Evolutionary conservation across 2,329 filamentous ascomycete genomes (phyloP).

Genomic region (Clonostachys rosea): DNA sequence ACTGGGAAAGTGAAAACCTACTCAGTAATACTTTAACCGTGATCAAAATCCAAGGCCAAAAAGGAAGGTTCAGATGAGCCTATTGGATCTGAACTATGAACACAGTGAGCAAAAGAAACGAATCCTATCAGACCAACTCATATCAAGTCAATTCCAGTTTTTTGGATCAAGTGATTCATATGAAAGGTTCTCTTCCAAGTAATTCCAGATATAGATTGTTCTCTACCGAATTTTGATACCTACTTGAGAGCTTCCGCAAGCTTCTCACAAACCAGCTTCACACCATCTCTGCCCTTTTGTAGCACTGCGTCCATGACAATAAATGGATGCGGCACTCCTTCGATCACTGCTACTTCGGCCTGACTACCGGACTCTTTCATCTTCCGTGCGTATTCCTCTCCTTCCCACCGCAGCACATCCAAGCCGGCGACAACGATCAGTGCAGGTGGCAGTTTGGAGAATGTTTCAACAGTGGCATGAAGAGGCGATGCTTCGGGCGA

Average conservation of each 20-base stretch:
- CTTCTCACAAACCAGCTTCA: conserved; percentile 1
- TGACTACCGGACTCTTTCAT: conserved; percentile 37
- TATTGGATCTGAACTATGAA: too few species aligned
- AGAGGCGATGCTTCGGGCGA: conserved; percentile 50
- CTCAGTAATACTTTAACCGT: too few species aligned
- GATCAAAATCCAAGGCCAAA: too few species aligned
- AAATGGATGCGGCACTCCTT: conserved; percentile 40
- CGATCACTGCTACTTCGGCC: conserved; percentile 27
- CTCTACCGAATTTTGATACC: too few species aligned
- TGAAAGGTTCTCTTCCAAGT: too few species aligned
- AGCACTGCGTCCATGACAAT: conserved; percentile 52
- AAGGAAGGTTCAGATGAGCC: too few species aligned
- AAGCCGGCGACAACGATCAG: not conserved
- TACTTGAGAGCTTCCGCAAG: not conserved
- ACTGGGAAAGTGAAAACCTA: too few species aligned
- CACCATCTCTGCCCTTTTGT: not conserved
- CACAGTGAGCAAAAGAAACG: too few species aligned
- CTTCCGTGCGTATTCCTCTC: conserved; percentile 42
- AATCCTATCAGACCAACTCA: too few species aligned
- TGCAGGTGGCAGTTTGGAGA: conserved; percentile 40
- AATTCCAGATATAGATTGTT: too few species aligned
- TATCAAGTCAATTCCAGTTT: too few species aligned
- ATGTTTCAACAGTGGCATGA: conserved; percentile 35
- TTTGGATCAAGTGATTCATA: too few species aligned
- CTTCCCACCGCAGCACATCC: conserved; percentile 52